phyloP scores from a whole-genome alignment of 352 stramenopile species.

The Lagenidium giganteum region DNA sequence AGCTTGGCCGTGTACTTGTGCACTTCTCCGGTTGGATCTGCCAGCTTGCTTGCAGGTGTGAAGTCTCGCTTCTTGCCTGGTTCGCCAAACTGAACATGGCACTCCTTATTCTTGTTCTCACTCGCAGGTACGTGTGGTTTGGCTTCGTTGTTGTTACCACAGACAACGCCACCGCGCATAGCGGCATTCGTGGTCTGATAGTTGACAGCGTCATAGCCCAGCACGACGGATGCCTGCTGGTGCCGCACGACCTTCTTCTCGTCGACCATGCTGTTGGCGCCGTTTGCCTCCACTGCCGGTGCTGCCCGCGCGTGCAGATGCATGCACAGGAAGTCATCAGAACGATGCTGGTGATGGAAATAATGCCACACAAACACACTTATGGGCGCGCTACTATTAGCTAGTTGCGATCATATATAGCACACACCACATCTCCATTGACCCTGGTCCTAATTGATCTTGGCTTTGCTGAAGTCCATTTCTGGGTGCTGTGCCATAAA shows the following conservation, averaged over 20 bases:
- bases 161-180: conserved; percentile 40
- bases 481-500: conserved; percentile 99
- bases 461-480: conserved; percentile 99
- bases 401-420: not conserved
- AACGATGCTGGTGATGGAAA: too few relatives aligned
- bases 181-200: conserved; percentile 42
- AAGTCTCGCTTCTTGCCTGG: conserved; percentile 56
- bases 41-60: conserved; percentile 38
- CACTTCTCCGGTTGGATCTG: conserved; percentile 57
- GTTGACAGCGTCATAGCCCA: conserved; percentile 51
- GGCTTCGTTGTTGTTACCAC: conserved; percentile 4
- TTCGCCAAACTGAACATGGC: conserved; percentile 61
- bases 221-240: conserved; percentile 55
- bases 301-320: too few relatives aligned
- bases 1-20: conserved; percentile 57
- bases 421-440: not conserved
- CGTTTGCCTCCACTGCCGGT: too few relatives aligned
- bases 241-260: too few relatives aligned
- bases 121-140: too few relatives aligned
- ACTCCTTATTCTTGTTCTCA: conserved; percentile 58
- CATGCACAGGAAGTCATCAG: too few relatives aligned
- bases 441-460: conserved; percentile 87
- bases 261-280: too few relatives aligned
- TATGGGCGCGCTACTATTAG: too few relatives aligned
- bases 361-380: too few relatives aligned